A percentile compares a stretch with the other conserved stretches of the same genome.
These are phyloP conservation scores for Echeveria elegans DNA, from an alignment of 164 flowering plant genomes.

Conservation along the genomic window DNA sequence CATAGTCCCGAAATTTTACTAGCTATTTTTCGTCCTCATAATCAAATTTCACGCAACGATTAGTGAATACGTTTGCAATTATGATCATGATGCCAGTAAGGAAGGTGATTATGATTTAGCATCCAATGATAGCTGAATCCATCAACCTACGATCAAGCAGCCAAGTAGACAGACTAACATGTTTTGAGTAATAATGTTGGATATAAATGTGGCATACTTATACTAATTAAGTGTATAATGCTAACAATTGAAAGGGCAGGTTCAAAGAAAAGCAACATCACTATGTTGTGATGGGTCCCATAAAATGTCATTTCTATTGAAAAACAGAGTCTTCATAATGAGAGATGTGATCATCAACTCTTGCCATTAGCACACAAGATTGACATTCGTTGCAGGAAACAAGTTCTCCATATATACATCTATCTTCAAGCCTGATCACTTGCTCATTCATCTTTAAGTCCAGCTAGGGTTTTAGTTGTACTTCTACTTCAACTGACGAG, in stretches of 20 bases:
- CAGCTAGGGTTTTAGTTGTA: background rate
- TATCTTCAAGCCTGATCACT: too few species aligned
- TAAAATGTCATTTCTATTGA: background rate
- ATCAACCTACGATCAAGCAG: too few species aligned
- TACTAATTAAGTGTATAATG: background rate
- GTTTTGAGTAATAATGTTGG: background rate
- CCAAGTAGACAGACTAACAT: background rate
- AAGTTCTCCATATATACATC: background rate
- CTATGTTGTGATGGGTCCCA: background rate
- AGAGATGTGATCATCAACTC: background rate
- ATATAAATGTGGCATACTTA: background rate
- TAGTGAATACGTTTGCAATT: too few species aligned
- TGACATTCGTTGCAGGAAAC: background rate
- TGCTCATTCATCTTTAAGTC: too few species aligned
- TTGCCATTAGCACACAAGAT: background rate
- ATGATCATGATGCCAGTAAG: too few species aligned
- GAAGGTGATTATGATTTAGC: too few species aligned
- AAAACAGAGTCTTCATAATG: background rate
- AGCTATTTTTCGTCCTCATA: too few species aligned
- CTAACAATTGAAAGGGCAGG: background rate
- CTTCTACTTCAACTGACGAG: too few species aligned
- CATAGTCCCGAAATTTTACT: too few species aligned
- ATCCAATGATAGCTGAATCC: too few species aligned
- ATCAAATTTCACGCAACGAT: too few species aligned
- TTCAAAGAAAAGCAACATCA: conserved; percentile 2